Base-by-base conservation (phyloP, 257 asterid genomes). In the Verbascum thapsus region DNA sequence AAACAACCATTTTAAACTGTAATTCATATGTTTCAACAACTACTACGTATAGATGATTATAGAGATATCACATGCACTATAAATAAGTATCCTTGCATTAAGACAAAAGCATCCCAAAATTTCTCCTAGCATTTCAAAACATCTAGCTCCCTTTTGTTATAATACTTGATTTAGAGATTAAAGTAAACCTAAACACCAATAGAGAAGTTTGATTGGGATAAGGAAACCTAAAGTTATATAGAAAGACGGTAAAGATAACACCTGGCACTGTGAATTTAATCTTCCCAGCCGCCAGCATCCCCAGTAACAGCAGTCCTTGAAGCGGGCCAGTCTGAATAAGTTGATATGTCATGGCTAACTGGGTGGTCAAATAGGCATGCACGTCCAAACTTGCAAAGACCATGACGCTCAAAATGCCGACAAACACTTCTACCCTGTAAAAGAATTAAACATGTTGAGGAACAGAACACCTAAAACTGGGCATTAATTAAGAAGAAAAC, bases 341-440 rank as follows among this genome's bases (percentile, higher is more conserved):
- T n/a, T n/a, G n/a, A n/a, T n/a, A n/a, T n/a, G n/a, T n/a, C n/a
- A n/a, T n/a, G n/a, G n/a, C n/a, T n/a, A n/a, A n/a, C n/a, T n/a
- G n/a, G n/a, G n/a, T n/a, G n/a, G n/a, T n/a, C n/a, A n/a, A n/a
- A n/a, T 44, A 58, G 26, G 60, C 80, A 78, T 11, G 65, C 64
- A 34, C 37, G 53, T 4, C 84, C 79, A 34, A 64, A 75, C 57
- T 72, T 75, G 81, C 81, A 72, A 3, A 56, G 60, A 15, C 79
- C 79, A 30, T 42, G 65, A 7, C 74, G 66, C 35, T 56, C 61
- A 66, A 71, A 78, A 47, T 74, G 68, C 26, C 68, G 71, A 48
- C 84, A 74, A 34, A 78, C 37, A 4, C 35, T 61, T 40, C 66
- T 69, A 15, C 66, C 84, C 84, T 79, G 71, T 61, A 59, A 2